Base-by-base conservation (phyloP, 2,329 filamentous ascomycete species). In the Nemania abortiva region DNA sequence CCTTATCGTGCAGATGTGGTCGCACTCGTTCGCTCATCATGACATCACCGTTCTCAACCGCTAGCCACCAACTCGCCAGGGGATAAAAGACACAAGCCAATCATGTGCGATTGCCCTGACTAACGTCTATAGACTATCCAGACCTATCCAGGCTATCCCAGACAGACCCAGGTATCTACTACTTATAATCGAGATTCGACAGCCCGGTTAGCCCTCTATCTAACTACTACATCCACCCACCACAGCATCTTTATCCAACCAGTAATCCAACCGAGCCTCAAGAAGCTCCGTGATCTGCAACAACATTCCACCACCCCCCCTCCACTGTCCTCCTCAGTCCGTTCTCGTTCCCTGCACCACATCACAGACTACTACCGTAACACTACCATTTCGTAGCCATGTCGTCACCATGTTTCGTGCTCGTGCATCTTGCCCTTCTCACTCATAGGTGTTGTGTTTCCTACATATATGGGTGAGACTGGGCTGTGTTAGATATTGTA, bases 351-450 rank as follows among this genome's bases (percentile, higher is more conserved):
- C 22, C 34, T 31, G 49, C 37, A 50, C 29, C 6, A 27, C 39
- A 49, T 29, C 49, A 37, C 34, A 67, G 15, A 34, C 31, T 47
- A 5, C 10, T 31, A 34, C 22, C n/a, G 34, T 53, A 27, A 49
- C n/a, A 45, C 9, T 20, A 31, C 45, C n/a, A 52, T 58, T 66
- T 54, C 37, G 53, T 62, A 70, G 59, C 42, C 50, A 70, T 70
- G 68, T 34, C 68, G 68, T 70, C 68, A 70, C 64, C 56, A 50
- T 13, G 34, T 39, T 31, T 60, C 57, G 47, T 45, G 24, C 45
- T 55, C 49, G 24, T 52, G 11, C 29, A 63, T 56, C 49, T 37
- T 58, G 54, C 27, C 15, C 3, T 45, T 34, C 34, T 20, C 47
- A 15, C 53, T 9, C 5, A 22, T 45, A 13, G 15, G 20, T 22